A percentile compares a stretch with the other conserved stretches of the same genome.
phyloP scores from a whole-genome alignment of 2,329 filamentous ascomycete species.

The Helminthosporium solani region DNA sequence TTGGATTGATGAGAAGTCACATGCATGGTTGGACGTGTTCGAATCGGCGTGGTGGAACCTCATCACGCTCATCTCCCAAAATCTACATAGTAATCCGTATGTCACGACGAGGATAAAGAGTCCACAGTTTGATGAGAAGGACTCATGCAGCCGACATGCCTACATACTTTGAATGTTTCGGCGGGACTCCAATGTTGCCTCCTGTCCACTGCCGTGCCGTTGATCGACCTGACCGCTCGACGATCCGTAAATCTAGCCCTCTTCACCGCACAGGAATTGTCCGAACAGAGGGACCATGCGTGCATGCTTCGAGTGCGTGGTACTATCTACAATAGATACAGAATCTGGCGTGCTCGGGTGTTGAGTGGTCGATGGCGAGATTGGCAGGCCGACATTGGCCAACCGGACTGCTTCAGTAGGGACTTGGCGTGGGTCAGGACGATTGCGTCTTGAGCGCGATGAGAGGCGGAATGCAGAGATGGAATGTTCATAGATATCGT shows the following conservation, averaged over 20 bases:
- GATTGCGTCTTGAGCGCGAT: too few relatives aligned
- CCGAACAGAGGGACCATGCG: constrained; percentile 2
- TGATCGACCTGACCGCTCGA: not conserved
- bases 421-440: not conserved
- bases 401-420: not conserved
- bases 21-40: too few relatives aligned
- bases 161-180: too few relatives aligned
- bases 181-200: too few relatives aligned
- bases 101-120: too few relatives aligned
- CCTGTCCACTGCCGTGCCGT: not conserved
- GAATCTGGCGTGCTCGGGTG: not conserved
- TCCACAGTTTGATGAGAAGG: too few relatives aligned
- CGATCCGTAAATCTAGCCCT: constrained; percentile 3
- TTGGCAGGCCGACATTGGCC: too few relatives aligned
- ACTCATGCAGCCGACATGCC: too few relatives aligned
- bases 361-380: constrained; percentile 4
- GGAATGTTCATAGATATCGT: not conserved
- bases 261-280: constrained; percentile 1
- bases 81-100: too few relatives aligned
- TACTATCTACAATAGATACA: not conserved
- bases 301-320: not conserved
- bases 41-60: too few relatives aligned
- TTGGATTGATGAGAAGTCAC: too few relatives aligned
- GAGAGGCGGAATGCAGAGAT: not conserved
- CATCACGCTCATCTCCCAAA: too few relatives aligned